A percentile compares a stretch with the other conserved stretches of the same genome.
phyloP scores from a whole-genome alignment of 129 eudicot species.

The Tanacetum coccineum region DNA sequence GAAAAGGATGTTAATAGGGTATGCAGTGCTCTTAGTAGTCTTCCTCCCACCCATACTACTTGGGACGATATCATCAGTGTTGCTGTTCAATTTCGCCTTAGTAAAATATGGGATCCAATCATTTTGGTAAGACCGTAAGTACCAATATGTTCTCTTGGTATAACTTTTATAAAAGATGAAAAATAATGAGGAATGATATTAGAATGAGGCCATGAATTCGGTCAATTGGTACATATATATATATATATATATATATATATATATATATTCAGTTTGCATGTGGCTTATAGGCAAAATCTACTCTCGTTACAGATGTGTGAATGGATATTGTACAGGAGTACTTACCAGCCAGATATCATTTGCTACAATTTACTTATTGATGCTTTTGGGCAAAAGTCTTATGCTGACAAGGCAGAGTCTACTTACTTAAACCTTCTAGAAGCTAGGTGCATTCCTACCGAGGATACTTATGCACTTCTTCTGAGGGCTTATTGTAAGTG shows the following conservation, averaged over 20 bases:
- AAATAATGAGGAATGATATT: no score
- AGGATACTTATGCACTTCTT: constrained; percentile 90
- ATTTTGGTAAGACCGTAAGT: constrained; percentile 29
- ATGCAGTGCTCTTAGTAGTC: constrained; percentile 52
- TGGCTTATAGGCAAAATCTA: not conserved
- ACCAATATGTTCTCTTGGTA: no score
- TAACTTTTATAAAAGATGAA: no score
- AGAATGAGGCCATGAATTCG: no score
- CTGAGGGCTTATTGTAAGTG: constrained; percentile 65
- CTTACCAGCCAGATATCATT: constrained; percentile 69
- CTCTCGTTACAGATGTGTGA: constrained; percentile 66
- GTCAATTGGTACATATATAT: no score
- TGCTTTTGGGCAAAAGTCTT: constrained; percentile 64
- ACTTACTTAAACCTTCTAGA: constrained; percentile 62
- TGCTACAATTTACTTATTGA: constrained; percentile 91
- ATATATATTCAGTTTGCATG: no score
- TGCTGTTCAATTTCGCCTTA: constrained; percentile 78
- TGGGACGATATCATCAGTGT: constrained; percentile 82
- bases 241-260: no score
- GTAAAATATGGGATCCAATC: constrained; percentile 69
- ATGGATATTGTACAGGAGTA: constrained; percentile 82
- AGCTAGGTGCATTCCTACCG: constrained; percentile 81
- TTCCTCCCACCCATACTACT: constrained; percentile 60
- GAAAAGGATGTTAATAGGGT: constrained; percentile 47
- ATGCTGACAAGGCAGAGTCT: constrained; percentile 61